Percentiles rank a stretch among this genome's conserved stretches.
Conservation (phyloP, 2,329 filamentous ascomycete genomes). For the Colletotrichum incanum region DNA sequence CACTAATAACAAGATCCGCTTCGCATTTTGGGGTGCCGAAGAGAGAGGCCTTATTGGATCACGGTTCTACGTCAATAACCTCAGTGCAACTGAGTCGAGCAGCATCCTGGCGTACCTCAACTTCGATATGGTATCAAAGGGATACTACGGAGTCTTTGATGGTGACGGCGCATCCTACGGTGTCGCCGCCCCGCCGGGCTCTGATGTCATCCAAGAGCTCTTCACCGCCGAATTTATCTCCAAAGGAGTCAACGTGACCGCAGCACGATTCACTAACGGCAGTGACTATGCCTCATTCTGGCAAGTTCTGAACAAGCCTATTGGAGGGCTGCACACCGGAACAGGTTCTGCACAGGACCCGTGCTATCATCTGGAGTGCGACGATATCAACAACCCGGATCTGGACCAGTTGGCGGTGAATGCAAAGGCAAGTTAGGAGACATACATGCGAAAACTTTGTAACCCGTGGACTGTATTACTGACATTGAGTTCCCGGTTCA, state of each 20-base stretch:
- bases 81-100: conserved; percentile 51
- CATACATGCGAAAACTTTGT: background rate
- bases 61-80: conserved; percentile 55
- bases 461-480: background rate
- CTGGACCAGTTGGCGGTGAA: conserved; percentile 54
- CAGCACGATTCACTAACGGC: conserved; percentile 58
- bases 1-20: conserved; percentile 57
- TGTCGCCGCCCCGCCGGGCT: conserved; percentile 53
- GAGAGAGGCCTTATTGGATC: conserved; percentile 58
- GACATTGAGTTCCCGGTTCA: background rate
- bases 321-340: conserved; percentile 73
- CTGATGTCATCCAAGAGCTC: conserved; percentile 53
- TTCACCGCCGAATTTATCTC: conserved; percentile 52
- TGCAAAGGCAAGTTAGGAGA: conserved; percentile 44
- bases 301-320: conserved; percentile 65
- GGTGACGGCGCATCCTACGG: conserved; percentile 55
- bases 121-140: conserved; percentile 59
- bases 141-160: conserved; percentile 55
- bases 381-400: conserved; percentile 56
- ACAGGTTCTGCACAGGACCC: conserved; percentile 64
- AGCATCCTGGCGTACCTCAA: conserved; percentile 58
- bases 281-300: conserved; percentile 76
- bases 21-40: conserved; percentile 63
- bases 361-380: conserved; percentile 56
- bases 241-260: conserved; percentile 52